Conservation (phyloP, 169 alveolate species). For the Cryptosporidium sp. region DNA sequence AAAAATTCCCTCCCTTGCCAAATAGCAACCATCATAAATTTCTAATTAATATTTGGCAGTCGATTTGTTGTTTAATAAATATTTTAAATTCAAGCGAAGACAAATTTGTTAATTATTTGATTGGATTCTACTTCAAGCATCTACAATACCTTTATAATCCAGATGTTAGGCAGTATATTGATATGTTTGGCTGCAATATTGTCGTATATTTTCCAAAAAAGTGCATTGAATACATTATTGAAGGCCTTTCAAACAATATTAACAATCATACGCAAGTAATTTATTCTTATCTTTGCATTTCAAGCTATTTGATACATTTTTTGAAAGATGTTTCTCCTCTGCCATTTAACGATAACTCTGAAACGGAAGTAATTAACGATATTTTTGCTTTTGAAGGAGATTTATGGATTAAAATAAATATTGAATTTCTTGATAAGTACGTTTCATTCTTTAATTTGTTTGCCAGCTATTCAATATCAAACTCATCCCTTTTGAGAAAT, state of each 20-base stretch:
- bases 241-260: constrained; percentile 14
- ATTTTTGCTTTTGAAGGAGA: constrained; percentile 12
- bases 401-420: constrained; percentile 16
- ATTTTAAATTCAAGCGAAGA: constrained; percentile 22
- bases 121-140: constrained; percentile 37
- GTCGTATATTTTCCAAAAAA: constrained; percentile 24
- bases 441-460: constrained; percentile 30
- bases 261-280: constrained; percentile 45
- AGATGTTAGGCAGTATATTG: constrained; percentile 72
- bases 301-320: constrained; percentile 53
- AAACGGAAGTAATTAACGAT: constrained; percentile 28
- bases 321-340: constrained; percentile 5
- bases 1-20: constrained; percentile 77
- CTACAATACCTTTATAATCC: constrained; percentile 30
- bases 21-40: constrained; percentile 78
- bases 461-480: constrained; percentile 44
- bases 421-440: constrained; percentile 9
- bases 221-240: constrained; percentile 1
- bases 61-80: constrained; percentile 76
- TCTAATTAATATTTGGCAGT: constrained; percentile 77
- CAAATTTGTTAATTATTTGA: not conserved
- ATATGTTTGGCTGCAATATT: constrained; percentile 53
- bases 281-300: constrained; percentile 35
- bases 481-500: constrained; percentile 52
- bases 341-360: constrained; percentile 10